Evolutionary conservation across 2,329 filamentous ascomycete species (phyloP), one percentile per base, ranked within the genome.

Genomic region (Alternaria ethzedia): DNA sequence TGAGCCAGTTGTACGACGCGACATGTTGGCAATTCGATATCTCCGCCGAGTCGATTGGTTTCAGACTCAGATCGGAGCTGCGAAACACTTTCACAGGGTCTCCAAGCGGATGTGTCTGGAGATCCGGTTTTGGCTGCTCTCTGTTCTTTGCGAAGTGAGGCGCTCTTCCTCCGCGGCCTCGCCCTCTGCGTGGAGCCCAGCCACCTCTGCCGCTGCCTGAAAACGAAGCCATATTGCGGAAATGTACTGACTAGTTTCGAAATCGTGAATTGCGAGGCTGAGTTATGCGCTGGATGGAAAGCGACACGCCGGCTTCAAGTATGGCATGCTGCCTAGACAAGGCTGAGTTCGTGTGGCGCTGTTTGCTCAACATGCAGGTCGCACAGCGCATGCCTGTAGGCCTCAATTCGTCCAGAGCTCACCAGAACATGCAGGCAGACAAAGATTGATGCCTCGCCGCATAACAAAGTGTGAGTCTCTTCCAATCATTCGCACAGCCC

Each of bases 1-100:
- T 76, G 6, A 85, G 36, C 85, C 85, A 87, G 67, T 84, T 87
- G 77, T 86, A 88, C 0, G 86, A 87, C 20, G 83, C 81, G 28
- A 86, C 68, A 70, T 83, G 82, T 44, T 81, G 60, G 63, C 77
- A 78, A 52, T 82, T 68, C 8, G 68, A 74, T 59, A 86, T 85
- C 7, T 62, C 68, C 1, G 73, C 43, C 41, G 41, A 15, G 12
- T 3, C 7, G 45, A 6, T n/a, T 23, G 30, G 3, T 49, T 26
- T 4, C 9, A 28, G 7, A 9, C 56, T 57, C 9, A 76, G 59
- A 26, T 71, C 64, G 15, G 65, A 59, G 9, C 20, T 54, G 6
- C 41, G 60, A 20, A 80, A 28, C 7, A 65, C 68, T 12, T 63
- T 54, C 25, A 81, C 17, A 9, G 77, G 57, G 8, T 72, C 21